A percentile compares a stretch with the other conserved stretches of the same genome.
Conservation (phyloP, 2,329 filamentous ascomycete species). For the Cordyceps cicadae region DNA sequence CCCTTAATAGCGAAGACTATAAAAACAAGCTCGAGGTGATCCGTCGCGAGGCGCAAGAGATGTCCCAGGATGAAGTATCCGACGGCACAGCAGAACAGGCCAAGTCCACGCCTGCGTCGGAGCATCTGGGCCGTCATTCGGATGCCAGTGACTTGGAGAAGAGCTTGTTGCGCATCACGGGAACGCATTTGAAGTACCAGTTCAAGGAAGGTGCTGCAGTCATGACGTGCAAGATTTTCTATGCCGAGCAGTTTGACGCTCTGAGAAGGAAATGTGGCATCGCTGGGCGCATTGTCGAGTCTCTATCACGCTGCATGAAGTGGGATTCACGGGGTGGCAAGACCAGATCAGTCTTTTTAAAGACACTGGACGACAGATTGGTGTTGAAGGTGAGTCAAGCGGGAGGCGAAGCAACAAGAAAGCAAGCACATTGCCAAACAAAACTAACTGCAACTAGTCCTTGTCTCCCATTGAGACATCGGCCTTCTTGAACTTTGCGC, state of each 20-base stretch:
- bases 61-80: slow-evolving; percentile 28
- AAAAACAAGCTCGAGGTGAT: slow-evolving; percentile 66
- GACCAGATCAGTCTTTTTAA: slow-evolving; percentile 93
- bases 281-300: slow-evolving; percentile 88
- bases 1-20: slow-evolving; percentile 82
- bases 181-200: slow-evolving; percentile 91
- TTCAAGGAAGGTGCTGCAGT: slow-evolving; percentile 90
- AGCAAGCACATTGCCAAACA: neutral
- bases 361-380: slow-evolving; percentile 89
- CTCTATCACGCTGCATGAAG: slow-evolving; percentile 86
- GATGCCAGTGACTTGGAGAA: slow-evolving; percentile 73
- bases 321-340: slow-evolving; percentile 98
- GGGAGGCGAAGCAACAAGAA: slow-evolving; percentile 1
- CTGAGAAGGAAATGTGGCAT: slow-evolving; percentile 87
- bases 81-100: slow-evolving; percentile 20
- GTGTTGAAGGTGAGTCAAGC: slow-evolving; percentile 59
- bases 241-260: slow-evolving; percentile 95
- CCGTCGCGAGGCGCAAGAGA: slow-evolving; percentile 41
- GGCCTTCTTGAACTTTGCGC: slow-evolving; percentile 90
- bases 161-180: slow-evolving; percentile 73
- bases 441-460: slow-evolving; percentile 43
- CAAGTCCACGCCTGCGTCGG: slow-evolving; percentile 25
- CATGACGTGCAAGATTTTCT: slow-evolving; percentile 98
- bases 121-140: slow-evolving; percentile 31
- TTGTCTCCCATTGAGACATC: slow-evolving; percentile 85